A percentile compares a stretch with the other conserved stretches of the same genome.
Evolutionary conservation across 1,139 yeast genomes (phyloP).

Genomic region (Blastobotrys niveus): DNA sequence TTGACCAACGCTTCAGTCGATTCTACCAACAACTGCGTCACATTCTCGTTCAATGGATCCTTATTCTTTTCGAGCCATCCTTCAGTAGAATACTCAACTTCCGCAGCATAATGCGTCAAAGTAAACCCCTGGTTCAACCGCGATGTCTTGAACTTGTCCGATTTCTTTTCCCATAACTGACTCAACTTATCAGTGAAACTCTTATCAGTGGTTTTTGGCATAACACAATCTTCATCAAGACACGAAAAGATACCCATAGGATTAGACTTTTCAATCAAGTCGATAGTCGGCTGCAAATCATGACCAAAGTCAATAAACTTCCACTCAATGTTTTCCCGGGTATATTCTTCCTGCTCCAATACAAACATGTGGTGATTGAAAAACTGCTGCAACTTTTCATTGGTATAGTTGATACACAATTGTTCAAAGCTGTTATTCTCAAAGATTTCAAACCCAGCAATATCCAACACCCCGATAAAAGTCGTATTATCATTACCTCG

Average conservation of each 20-base stretch:
- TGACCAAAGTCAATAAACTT: conserved; percentile 95
- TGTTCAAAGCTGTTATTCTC: conserved; percentile 91
- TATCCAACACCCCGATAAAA: conserved; percentile 90
- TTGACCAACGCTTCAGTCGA: conserved; percentile 54
- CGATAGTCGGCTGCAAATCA: conserved; percentile 91
- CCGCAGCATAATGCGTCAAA: conserved; percentile 90
- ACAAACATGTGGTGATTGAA: conserved; percentile 98
- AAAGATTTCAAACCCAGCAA: conserved; percentile 96
- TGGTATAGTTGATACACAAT: conserved; percentile 91
- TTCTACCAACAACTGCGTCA: conserved; percentile 50
- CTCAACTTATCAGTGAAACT: conserved; percentile 79
- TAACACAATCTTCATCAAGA: conserved; percentile 90
- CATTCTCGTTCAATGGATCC: conserved; percentile 82
- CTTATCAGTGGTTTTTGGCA: conserved; percentile 82
- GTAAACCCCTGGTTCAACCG: conserved; percentile 55
- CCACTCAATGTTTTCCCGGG: conserved; percentile 94
- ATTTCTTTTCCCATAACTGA: conserved; percentile 53
- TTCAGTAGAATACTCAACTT: conserved; percentile 84
- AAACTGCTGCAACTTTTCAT: conserved; percentile 92
- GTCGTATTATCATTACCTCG: conserved; percentile 42
- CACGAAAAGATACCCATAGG: conserved; percentile 88
- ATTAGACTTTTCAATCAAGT: conserved; percentile 66
- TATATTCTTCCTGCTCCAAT: conserved; percentile 90
- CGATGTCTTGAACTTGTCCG: conserved; percentile 63
- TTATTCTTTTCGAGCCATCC: conserved; percentile 95